Base-by-base conservation (phyloP, 495 filamentous ascomycete genomes). In the Emericellopsis terricola region DNA sequence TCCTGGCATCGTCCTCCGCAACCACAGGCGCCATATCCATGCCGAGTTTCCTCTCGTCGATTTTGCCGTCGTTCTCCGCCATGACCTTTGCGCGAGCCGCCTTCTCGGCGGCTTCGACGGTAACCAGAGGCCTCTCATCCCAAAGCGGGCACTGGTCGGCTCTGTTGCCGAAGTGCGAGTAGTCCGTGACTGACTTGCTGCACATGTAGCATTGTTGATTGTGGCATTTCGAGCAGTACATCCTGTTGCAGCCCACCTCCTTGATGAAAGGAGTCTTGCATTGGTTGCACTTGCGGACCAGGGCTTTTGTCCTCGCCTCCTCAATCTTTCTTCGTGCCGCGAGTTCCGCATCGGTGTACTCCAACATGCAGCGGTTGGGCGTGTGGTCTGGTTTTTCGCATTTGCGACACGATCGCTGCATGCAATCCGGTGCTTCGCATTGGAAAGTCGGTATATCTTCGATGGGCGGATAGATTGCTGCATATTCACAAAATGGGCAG, bases 401-500 rank as follows among this genome's bases (percentile, higher is more conserved):
- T 0, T 77, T 56, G 2, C 84, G 75, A 44, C 84, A 93, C 46
- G 72, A 82, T 33, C 73, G 56, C 37, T 56, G 59, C 39, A 62
- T 58, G 44, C 84, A 93, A 4, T 66, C 61, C 0, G 69, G 62
- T 33, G 73, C 76, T 11, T 64, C 50, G 49, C 84, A 93, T 4
- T 62, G 57, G 36, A 93, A 91, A 43, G 86, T 78, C 36, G 63
- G 72, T 53, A 89, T 69, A 8, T 66, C 56, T n/a, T 78, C 71
- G 8, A 73, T 50, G 0, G 84, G 75, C 2, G 55, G 55, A 40
- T 68, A 77, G 17, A 81, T 74, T 8, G 71, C 80, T 26, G 78
- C 81, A 53, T 70, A 91, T 17, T 77, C 71, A 51, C 84, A 93
- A 49, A 86, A 87, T 1, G 84, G 83, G 41, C 84, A 93, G 5